A percentile compares a stretch with the other conserved stretches of the same genome.
Conservation (phyloP, 2,329 filamentous ascomycete species). For the Fusarium clavum region DNA sequence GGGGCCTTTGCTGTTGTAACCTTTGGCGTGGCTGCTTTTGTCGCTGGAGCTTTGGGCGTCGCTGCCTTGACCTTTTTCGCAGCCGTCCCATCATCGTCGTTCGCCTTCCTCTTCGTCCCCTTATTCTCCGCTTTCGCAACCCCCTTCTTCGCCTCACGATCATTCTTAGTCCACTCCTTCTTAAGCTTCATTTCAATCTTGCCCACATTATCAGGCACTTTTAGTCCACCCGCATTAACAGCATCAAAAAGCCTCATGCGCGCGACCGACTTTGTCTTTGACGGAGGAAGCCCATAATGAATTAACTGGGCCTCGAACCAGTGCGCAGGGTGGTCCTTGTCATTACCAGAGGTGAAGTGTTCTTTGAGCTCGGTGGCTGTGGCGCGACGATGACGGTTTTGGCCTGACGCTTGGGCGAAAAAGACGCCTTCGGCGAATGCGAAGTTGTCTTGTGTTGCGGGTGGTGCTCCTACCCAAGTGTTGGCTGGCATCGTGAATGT, state of each 20-base stretch:
- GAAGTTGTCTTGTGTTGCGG: conserved; percentile 53
- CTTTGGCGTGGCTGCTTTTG: background rate
- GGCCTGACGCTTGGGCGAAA: conserved; percentile 57
- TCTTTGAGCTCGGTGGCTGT: conserved; percentile 57
- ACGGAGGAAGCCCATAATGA: conserved; percentile 69
- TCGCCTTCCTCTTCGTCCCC: conserved; percentile 49
- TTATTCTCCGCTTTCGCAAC: background rate
- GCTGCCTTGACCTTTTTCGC: conserved; percentile 24
- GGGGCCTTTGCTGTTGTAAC: background rate
- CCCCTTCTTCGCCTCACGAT: conserved; percentile 60
- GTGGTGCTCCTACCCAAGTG: conserved; percentile 33
- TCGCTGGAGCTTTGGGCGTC: background rate
- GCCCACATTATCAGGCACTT: conserved; percentile 60
- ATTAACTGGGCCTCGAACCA: conserved; percentile 73
- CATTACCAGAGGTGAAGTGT: conserved; percentile 56
- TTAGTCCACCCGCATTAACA: conserved; percentile 59
- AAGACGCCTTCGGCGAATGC: conserved; percentile 57
- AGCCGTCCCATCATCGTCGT: background rate
- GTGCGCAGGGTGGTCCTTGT: conserved; percentile 65
- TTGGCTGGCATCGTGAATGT: conserved; percentile 6
- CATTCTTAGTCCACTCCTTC: conserved; percentile 66
- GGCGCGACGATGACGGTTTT: conserved; percentile 60
- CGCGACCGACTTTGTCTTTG: conserved; percentile 68
- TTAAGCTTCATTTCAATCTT: conserved; percentile 66
- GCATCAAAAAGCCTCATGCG: conserved; percentile 70